Conservation (phyloP, 768 basidiomycete species). For the Glaciozyma antarctica region DNA sequence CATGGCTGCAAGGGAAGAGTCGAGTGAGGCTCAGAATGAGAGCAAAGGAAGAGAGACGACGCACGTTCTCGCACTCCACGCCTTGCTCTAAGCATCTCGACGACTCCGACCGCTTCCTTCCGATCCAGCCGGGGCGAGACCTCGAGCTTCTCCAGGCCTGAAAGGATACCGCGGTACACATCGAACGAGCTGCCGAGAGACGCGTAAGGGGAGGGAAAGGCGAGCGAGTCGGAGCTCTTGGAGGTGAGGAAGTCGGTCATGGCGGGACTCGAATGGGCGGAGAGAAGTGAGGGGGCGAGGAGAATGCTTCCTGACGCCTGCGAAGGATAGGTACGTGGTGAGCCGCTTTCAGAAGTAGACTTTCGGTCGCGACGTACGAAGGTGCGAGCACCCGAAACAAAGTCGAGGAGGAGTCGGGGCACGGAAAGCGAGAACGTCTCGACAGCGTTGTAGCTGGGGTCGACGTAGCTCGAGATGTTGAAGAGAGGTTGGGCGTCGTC, state of each 20-base stretch:
- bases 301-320: conserved; percentile 11
- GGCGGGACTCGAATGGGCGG: conserved; percentile 3
- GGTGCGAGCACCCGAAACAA: conserved; percentile 10
- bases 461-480: conserved; percentile 12
- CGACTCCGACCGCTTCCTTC: conserved; percentile 24
- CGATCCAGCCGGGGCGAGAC: conserved; percentile 8
- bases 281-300: conserved; percentile 9
- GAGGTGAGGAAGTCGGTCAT: conserved; percentile 12
- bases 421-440: conserved; percentile 25
- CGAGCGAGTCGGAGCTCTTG: not conserved
- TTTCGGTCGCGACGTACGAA: conserved; percentile 4
- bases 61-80: conserved; percentile 17
- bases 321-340: not conserved
- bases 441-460: conserved; percentile 23
- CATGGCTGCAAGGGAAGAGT: conserved; percentile 4
- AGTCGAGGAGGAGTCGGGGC: conserved; percentile 26
- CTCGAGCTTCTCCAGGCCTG: conserved; percentile 1
- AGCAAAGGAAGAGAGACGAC: not conserved
- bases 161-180: not conserved
- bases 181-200: conserved; percentile 10
- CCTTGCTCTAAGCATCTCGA: conserved; percentile 11
- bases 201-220: not conserved
- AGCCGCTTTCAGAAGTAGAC: not conserved
- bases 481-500: conserved; percentile 27
- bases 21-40: not conserved